Conservation (phyloP, 495 filamentous ascomycete species). For the Letharia lupina region DNA sequence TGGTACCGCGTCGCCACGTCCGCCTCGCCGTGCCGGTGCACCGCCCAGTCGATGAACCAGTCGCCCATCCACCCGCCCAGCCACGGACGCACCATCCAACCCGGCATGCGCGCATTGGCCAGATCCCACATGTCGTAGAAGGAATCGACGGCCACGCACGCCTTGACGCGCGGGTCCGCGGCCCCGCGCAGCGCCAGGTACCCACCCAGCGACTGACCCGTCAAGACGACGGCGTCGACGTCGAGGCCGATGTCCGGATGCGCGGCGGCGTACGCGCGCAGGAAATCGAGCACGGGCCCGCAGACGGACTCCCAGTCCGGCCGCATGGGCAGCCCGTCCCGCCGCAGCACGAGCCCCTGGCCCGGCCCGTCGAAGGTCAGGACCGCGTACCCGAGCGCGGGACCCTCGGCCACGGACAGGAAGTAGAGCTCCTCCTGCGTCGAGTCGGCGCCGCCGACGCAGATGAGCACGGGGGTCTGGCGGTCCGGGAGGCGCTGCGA, state of each 20-base stretch:
- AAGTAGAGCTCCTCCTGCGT: conserved; percentile 42
- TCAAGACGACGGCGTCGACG: conserved; percentile 32
- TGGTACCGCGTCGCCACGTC: conserved; percentile 4
- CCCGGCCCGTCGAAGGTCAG: conserved; percentile 37
- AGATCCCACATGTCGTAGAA: conserved; percentile 36
- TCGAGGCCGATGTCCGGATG: conserved; percentile 34
- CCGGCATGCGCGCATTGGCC: conserved; percentile 27
- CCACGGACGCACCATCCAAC: conserved; percentile 26
- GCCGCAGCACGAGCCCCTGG: conserved; percentile 36
- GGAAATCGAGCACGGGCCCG: not conserved
- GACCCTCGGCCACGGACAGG: conserved; percentile 23
- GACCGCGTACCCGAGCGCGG: conserved; percentile 39
- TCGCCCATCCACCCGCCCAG: conserved; percentile 30
- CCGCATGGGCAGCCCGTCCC: conserved; percentile 28
- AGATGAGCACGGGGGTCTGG: conserved; percentile 38
- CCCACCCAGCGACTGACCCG: conserved; percentile 38
- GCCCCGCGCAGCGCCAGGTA: conserved; percentile 38
- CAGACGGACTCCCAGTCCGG: not conserved
- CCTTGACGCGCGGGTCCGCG: conserved; percentile 36
- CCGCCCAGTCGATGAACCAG: too few species aligned
- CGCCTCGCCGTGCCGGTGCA: conserved; percentile 4
- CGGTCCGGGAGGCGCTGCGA: conserved; percentile 13
- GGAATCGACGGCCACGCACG: conserved; percentile 37
- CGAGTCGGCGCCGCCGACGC: conserved; percentile 36
- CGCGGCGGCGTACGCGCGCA: not conserved